Evolutionary conservation across 2,329 filamentous ascomycete genomes (phyloP), one percentile per base, ranked within the genome.

Genomic region (Colletotrichum sojae): DNA sequence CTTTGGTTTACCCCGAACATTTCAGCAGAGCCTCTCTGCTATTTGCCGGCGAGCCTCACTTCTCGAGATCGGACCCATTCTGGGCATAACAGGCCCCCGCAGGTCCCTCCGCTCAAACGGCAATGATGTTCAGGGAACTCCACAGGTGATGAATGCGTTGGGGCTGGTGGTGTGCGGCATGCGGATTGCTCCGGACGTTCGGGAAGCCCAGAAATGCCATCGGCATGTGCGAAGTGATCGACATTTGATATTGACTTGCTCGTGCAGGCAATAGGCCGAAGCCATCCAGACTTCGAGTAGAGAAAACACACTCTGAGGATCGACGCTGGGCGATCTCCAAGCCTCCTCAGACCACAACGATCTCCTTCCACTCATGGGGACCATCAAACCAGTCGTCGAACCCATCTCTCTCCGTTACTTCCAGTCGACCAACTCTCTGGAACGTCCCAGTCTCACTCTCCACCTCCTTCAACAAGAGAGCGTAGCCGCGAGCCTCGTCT

Each of bases 81-180:
- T 43, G 16, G 40, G 31, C 55, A 16, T 22, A 12, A 16, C 18
- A 40, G 22, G 12, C 16, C 25, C 22, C 55, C 46, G 55, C 40
- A 48, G 43, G 18, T 46, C 20, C 3, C 9, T 22, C n/a, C 1
- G 27, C 22, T 12, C 45, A 58, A 25, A 20, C 20, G 55, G 43
- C 40, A 58, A 58, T 46, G 55, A 58, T 58, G 3, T 58, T 58
- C 55, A 12, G 16, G 4, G 12, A 18, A 27, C 40, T 15, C 55
- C 55, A 46, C 40, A 15, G 31, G 31, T 9, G 8, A 36, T 36
- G 31, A 36, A 36, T 36, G 31, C 31, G 9, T 36, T 36, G 31
- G 31, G 9, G 9, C 31, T 36, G 31, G 31, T 36, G 31, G 31
- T 36, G 6, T 8, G 9, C 6, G 31, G 31, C 31, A 36, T 36